Conservation (phyloP, 2,329 filamentous ascomycete genomes). For the Ophiostoma perfectum region DNA sequence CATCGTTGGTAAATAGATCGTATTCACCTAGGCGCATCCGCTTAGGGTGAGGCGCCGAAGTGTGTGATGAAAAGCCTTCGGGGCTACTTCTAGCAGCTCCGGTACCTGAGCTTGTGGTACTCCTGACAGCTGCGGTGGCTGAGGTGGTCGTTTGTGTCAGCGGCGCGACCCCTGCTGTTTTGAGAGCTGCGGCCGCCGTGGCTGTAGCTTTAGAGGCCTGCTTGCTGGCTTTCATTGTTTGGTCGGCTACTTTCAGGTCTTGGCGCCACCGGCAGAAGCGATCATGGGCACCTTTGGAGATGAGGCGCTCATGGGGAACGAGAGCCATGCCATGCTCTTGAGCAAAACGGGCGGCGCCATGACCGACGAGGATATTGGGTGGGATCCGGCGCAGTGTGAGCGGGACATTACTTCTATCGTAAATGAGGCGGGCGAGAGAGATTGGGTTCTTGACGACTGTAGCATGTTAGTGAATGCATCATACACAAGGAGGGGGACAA, state of each 20-base stretch:
- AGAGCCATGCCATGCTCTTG: constrained; percentile 68
- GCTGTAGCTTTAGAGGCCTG: background rate
- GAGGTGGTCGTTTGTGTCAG: background rate
- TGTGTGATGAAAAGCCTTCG: background rate
- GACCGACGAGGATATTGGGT: constrained; percentile 82
- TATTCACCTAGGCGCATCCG: constrained; percentile 14
- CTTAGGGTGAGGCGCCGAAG: constrained; percentile 19
- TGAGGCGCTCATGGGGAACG: constrained; percentile 66
- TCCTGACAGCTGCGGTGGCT: background rate
- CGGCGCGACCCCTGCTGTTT: background rate
- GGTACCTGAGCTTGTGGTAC: background rate
- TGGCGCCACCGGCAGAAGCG: constrained; percentile 74
- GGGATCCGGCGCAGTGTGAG: constrained; percentile 85
- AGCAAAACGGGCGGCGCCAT: constrained; percentile 83
- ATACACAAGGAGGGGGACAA: constrained; percentile 26
- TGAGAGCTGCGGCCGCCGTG: background rate
- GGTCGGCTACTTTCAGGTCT: constrained; percentile 53
- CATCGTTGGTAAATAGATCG: constrained; percentile 14
- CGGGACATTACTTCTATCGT: constrained; percentile 68
- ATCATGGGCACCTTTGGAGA: constrained; percentile 74
- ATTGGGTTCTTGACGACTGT: constrained; percentile 93
- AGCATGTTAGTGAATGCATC: background rate
- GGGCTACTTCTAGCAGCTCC: background rate
- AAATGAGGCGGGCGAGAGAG: constrained; percentile 73
- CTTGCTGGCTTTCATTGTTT: background rate